These are phyloP conservation scores for Aegilops sharonensis DNA, from an alignment of 176 grass and related monocot species.

Conservation along the genomic window DNA sequence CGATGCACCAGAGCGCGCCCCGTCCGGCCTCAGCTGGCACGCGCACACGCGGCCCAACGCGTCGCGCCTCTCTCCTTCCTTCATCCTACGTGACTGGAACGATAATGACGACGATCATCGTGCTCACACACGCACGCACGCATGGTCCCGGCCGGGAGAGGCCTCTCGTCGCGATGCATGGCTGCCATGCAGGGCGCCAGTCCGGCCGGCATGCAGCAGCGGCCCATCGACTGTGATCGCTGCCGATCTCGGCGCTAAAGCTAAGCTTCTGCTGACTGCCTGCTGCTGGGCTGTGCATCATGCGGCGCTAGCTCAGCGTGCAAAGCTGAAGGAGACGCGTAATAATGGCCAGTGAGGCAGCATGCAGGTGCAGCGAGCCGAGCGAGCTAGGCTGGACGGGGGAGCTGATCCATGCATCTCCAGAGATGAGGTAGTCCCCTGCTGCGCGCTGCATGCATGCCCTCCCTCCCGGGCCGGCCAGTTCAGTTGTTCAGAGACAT, in stretches of 20 bases:
- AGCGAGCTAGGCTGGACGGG: background rate
- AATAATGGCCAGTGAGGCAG: background rate
- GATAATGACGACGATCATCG: background rate
- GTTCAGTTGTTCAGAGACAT: background rate
- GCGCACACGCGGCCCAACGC: conserved; percentile 20
- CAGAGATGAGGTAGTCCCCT: conserved; percentile 25
- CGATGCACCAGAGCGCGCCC: background rate
- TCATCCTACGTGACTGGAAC: background rate
- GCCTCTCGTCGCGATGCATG: background rate
- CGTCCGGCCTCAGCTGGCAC: background rate
- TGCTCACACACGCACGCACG: background rate
- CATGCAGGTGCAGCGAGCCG: background rate
- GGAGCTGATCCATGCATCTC: background rate
- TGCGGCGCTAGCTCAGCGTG: background rate
- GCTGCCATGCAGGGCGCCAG: background rate
- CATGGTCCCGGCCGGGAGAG: background rate
- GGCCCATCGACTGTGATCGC: background rate
- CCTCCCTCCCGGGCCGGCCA: background rate
- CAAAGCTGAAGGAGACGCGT: background rate
- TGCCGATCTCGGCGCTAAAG: background rate
- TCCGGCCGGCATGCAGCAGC: background rate
- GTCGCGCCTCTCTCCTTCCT: background rate
- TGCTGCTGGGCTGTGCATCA: background rate
- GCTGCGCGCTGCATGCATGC: background rate
- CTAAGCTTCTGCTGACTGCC: background rate